Evolutionary conservation across 2,329 filamentous ascomycete genomes (phyloP).

Genomic region (Gnomoniopsis smithogilvyi): DNA sequence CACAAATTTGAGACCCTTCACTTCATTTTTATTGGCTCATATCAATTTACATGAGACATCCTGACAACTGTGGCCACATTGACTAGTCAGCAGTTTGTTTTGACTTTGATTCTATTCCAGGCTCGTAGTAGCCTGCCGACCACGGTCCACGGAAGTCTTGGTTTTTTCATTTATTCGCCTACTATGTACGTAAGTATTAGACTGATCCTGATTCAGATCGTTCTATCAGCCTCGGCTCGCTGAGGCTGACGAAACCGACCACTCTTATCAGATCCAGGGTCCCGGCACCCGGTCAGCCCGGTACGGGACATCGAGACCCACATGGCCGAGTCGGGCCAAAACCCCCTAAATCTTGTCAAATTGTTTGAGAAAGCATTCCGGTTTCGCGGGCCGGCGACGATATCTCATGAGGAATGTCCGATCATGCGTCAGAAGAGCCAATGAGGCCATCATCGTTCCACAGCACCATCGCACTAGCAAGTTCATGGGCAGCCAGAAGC

Average conservation of each 20-base stretch:
- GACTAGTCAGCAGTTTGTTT: no score
- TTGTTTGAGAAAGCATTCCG: neutral
- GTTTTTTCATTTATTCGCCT: neutral
- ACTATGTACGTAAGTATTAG: neutral
- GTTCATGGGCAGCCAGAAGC: neutral
- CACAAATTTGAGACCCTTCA: no score
- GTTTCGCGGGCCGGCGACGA: neutral
- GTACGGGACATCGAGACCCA: neutral
- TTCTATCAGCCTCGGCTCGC: neutral
- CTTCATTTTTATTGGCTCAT: no score
- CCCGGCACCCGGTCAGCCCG: neutral
- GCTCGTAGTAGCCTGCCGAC: no score
- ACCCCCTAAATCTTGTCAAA: neutral
- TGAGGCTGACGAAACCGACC: neutral
- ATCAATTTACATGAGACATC: no score
- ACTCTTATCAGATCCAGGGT: conserved; percentile 12
- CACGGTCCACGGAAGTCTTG: no score
- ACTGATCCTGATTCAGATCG: neutral
- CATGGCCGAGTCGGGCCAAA: neutral
- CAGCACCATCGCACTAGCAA: neutral
- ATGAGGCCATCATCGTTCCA: conserved; percentile 16
- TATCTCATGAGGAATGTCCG: no score
- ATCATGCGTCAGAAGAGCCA: no score
- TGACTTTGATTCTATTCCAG: no score
- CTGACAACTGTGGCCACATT: no score